Evolutionary conservation across 257 asterid species (phyloP).

Genomic region (Solanum microdontum): DNA sequence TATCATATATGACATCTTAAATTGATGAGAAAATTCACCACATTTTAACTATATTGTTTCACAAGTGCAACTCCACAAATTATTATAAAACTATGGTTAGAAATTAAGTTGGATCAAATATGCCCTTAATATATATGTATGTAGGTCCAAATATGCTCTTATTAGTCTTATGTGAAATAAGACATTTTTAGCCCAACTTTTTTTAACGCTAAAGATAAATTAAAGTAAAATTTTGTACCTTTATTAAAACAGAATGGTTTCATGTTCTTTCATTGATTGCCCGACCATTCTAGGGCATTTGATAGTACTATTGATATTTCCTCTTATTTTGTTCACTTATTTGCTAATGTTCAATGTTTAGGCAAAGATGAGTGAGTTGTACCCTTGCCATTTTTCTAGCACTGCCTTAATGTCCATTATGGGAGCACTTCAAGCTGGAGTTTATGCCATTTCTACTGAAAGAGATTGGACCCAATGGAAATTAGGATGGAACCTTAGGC

Average conservation of each 20-base stretch:
- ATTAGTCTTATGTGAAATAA: background rate
- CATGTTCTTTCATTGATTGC: background rate
- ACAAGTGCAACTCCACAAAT: background rate
- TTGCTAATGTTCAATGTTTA: background rate
- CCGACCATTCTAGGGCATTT: background rate
- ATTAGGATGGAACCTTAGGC: slow-evolving; percentile 47
- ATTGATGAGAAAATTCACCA: background rate
- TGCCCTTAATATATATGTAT: background rate
- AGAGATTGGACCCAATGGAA: slow-evolving; percentile 51
- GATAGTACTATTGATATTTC: background rate
- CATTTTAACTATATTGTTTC: background rate
- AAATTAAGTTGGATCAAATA: background rate
- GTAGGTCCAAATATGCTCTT: background rate
- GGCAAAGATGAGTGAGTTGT: slow-evolving; percentile 39
- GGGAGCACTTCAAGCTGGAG: slow-evolving; percentile 29
- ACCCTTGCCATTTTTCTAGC: slow-evolving; percentile 50
- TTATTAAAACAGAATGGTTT: background rate
- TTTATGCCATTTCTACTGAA: slow-evolving; percentile 30
- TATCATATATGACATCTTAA: background rate
- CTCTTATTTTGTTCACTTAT: background rate
- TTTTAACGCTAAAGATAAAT: too few species aligned
- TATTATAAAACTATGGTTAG: background rate
- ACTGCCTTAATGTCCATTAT: slow-evolving; percentile 41
- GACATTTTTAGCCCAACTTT: background rate
- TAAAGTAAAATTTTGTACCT: too few species aligned